Evolutionary conservation across 306 rosid genomes (phyloP).

Genomic region (Ammopiptanthus mongolicus): DNA sequence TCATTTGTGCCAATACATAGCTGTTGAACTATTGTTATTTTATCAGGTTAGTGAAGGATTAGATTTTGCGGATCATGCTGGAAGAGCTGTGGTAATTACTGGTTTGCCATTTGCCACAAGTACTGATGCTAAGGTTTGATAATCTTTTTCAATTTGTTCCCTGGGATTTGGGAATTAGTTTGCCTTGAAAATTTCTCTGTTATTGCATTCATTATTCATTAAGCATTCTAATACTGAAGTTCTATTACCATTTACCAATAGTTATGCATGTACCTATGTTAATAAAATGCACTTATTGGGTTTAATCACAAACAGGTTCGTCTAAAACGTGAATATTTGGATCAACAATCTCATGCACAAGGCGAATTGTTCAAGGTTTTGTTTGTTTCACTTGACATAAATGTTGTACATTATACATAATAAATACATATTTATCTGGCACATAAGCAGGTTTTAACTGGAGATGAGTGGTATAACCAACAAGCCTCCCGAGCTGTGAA

Average conservation of each 20-base stretch:
- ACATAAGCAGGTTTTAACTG: slow-evolving; percentile 50
- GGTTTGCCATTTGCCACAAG: slow-evolving; percentile 85
- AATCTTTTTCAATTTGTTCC: slow-evolving; percentile 4
- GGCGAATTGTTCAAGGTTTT: slow-evolving; percentile 52
- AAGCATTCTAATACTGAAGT: slow-evolving; percentile 9
- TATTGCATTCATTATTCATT: slow-evolving; percentile 12
- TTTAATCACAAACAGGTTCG: slow-evolving; percentile 62
- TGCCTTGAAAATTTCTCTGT: background rate
- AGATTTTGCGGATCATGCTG: slow-evolving; percentile 96
- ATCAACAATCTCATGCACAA: slow-evolving; percentile 48
- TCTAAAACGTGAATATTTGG: slow-evolving; percentile 84
- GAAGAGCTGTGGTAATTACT: slow-evolving; percentile 89
- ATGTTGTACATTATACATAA: background rate
- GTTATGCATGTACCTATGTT: background rate
- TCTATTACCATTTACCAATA: background rate
- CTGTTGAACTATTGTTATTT: slow-evolving; percentile 18
- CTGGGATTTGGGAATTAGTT: background rate
- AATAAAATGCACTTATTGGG: slow-evolving; percentile 12
- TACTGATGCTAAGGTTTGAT: slow-evolving; percentile 84
- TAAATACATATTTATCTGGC: slow-evolving; percentile 13
- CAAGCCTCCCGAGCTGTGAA: slow-evolving; percentile 96
- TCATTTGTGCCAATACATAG: slow-evolving; percentile 8
- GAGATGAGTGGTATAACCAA: slow-evolving; percentile 95
- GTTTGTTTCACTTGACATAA: slow-evolving; percentile 8
- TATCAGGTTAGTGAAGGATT: slow-evolving; percentile 92